Evolutionary conservation across 2,329 filamentous ascomycete species (phyloP).

Genomic region (Lasiodiplodia citricola): DNA sequence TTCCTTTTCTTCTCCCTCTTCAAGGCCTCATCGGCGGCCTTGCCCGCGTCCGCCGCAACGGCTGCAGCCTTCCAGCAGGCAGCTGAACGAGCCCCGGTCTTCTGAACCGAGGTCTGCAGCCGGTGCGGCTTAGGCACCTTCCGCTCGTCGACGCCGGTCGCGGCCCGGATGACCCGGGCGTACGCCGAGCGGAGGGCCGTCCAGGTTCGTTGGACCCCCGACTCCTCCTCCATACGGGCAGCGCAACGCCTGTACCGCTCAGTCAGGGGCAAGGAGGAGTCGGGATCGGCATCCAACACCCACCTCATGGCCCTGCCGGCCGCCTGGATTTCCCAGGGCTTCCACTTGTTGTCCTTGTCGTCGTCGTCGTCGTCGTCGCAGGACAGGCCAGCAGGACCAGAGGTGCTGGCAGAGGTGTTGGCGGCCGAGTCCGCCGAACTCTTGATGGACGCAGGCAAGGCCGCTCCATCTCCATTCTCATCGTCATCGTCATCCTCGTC

Average conservation of each 20-base stretch:
- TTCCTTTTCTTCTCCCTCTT: constrained; percentile 3
- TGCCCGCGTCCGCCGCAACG: neutral
- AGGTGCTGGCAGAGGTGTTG: neutral
- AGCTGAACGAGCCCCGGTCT: neutral
- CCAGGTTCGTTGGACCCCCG: neutral
- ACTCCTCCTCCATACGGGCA: neutral
- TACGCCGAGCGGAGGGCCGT: constrained; percentile 17
- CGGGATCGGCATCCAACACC: neutral
- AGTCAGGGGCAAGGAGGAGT: neutral
- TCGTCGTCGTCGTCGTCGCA: neutral
- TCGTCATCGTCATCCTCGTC: neutral
- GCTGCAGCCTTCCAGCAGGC: neutral
- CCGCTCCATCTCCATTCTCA: neutral
- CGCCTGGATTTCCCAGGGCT: neutral
- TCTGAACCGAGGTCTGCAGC: neutral
- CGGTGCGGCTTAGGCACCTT: constrained; percentile 8
- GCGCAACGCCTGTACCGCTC: neutral
- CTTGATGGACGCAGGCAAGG: neutral
- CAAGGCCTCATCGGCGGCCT: neutral
- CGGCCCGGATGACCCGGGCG: constrained; percentile 6
- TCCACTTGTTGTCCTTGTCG: neutral
- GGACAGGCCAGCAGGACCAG: neutral
- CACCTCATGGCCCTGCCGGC: neutral
- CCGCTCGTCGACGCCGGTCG: constrained; percentile 26
- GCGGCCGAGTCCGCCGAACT: neutral